These are phyloP conservation scores for Penicillium frequentans DNA, from an alignment of 2,329 filamentous ascomycete species.

Conservation along the genomic window DNA sequence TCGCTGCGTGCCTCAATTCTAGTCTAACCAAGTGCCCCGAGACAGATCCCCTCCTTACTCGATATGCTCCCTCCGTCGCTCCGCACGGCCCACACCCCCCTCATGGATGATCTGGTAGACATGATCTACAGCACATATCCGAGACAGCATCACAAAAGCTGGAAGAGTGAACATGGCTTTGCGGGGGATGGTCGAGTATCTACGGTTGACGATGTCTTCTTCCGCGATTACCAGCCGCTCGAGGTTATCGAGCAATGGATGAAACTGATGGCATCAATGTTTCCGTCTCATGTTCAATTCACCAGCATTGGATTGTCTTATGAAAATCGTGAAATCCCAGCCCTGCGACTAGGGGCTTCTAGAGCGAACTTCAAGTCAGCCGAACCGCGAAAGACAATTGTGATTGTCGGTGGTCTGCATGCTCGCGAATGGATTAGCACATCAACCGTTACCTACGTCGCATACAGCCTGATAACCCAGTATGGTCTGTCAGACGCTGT, in stretches of 20 bases:
- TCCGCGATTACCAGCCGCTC: constrained; percentile 86
- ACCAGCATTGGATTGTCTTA: constrained; percentile 80
- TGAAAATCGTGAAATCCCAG: constrained; percentile 83
- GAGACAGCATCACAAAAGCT: constrained; percentile 36
- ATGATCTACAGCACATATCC: constrained; percentile 77
- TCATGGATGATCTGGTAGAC: constrained; percentile 78
- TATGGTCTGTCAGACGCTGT: constrained; percentile 72
- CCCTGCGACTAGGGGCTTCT: constrained; percentile 70
- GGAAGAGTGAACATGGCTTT: constrained; percentile 28
- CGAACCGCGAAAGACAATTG: constrained; percentile 68
- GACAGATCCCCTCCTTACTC: constrained; percentile 68
- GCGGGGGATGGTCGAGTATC: constrained; percentile 33
- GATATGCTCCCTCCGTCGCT: constrained; percentile 75
- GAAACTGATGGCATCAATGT: constrained; percentile 84
- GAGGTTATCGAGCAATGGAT: constrained; percentile 89
- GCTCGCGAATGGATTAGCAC: constrained; percentile 96
- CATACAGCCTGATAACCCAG: constrained; percentile 81
- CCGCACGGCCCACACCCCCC: constrained; percentile 66
- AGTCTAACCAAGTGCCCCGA: neutral
- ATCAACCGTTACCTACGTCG: constrained; percentile 85
- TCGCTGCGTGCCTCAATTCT: neutral
- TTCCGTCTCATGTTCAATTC: constrained; percentile 73
- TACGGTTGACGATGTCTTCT: constrained; percentile 69
- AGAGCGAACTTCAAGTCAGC: constrained; percentile 47
- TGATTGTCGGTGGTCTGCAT: constrained; percentile 84